Evolutionary conservation across 1,284 basidiomycete species (phyloP).

Genomic region (Ganoderma leucocontextum): DNA sequence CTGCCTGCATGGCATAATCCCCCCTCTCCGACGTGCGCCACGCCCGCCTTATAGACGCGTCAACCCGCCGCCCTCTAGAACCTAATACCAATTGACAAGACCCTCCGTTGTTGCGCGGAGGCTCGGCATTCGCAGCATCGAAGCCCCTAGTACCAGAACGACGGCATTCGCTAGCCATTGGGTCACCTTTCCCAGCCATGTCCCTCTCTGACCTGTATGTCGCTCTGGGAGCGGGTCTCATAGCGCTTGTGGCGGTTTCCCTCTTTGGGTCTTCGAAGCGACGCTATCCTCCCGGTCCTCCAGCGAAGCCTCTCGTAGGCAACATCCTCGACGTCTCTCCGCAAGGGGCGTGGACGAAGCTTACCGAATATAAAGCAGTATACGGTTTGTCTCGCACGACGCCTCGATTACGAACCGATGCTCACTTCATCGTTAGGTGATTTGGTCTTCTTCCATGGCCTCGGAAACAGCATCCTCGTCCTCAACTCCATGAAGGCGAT

Average conservation of each 20-base stretch:
- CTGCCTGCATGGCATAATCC: neutral
- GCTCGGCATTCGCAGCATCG: neutral
- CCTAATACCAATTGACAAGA: neutral
- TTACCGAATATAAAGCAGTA: slow-evolving; percentile 15
- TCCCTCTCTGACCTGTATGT: neutral
- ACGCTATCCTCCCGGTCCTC: slow-evolving; percentile 27
- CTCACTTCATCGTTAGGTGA: slow-evolving; percentile 20
- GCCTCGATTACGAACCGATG: neutral
- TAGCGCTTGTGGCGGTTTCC: neutral
- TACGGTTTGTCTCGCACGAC: slow-evolving; percentile 14
- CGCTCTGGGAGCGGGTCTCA: neutral
- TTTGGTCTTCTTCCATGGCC: slow-evolving; percentile 29
- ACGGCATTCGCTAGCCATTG: neutral
- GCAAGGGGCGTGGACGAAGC: slow-evolving; percentile 17
- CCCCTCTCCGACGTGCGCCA: neutral
- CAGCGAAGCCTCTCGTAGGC: slow-evolving; percentile 20
- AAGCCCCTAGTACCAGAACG: neutral
- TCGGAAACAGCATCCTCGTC: slow-evolving; percentile 39
- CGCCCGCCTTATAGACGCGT: neutral
- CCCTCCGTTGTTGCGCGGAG: neutral
- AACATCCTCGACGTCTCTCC: slow-evolving; percentile 25
- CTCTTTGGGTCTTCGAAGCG: neutral
- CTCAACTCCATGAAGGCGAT: slow-evolving; percentile 44
- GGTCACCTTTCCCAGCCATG: neutral
- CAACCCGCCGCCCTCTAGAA: neutral